These are phyloP conservation scores for Fraxinus greggii DNA, from an alignment of 305 asterid species.

Conservation along the genomic window DNA sequence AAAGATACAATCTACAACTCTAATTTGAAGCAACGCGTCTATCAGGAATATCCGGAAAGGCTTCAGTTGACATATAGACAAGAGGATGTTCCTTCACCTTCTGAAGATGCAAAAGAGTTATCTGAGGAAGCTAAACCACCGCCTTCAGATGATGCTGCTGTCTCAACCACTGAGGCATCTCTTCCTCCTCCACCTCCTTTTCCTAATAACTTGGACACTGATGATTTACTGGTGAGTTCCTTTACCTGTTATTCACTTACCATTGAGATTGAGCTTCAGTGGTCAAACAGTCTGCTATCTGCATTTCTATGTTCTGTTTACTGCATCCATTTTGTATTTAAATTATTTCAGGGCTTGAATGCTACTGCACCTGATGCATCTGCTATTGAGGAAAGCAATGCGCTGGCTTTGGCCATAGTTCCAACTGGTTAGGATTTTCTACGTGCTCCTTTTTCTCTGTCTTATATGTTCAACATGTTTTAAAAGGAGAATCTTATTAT, in stretches of 20 bases:
- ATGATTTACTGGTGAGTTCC: slow-evolving; percentile 70
- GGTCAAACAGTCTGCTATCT: neutral
- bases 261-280: neutral
- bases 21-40: neutral
- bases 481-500: neutral
- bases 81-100: slow-evolving; percentile 59
- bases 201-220: slow-evolving; percentile 50
- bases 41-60: slow-evolving; percentile 92
- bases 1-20: neutral
- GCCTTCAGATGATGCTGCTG: slow-evolving; percentile 45
- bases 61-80: slow-evolving; percentile 90
- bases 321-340: neutral
- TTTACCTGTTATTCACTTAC: slow-evolving; percentile 14
- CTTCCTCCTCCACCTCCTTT: slow-evolving; percentile 37
- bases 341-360: slow-evolving; percentile 67
- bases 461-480: slow-evolving; percentile 2
- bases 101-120: slow-evolving; percentile 52
- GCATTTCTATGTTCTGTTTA: slow-evolving; percentile 21
- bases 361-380: slow-evolving; percentile 53
- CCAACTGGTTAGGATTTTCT: slow-evolving; percentile 60
- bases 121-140: slow-evolving; percentile 50
- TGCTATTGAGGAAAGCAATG: slow-evolving; percentile 75
- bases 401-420: slow-evolving; percentile 86
- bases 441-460: slow-evolving; percentile 1
- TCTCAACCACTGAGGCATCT: slow-evolving; percentile 41